Base-by-base conservation (phyloP, 768 basidiomycete genomes). In the Crucibulum laeve region DNA sequence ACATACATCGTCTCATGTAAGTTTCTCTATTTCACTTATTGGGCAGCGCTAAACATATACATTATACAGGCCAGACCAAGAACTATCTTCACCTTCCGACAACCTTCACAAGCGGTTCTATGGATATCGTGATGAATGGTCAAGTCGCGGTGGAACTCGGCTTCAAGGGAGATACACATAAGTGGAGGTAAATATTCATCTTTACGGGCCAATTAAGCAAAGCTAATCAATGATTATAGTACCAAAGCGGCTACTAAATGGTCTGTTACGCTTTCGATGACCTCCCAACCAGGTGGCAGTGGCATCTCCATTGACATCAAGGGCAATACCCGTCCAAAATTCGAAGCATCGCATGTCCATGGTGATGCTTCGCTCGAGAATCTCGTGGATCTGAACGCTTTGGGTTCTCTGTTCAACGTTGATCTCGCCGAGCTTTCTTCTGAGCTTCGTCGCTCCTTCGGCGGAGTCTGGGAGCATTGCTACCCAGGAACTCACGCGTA, bases 381-480 rank as follows among this genome's bases (percentile, higher is more conserved):
- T 4, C 38, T 41, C 17, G 39, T 43, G 18, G 47, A 51, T 34
- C 22, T 43, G 18, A 41, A 48, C n/a, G 37, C 41, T n/a, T 24
- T 50, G 13, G 41, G 40, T 24, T n/a, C 34, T 13, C 25, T 35
- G 7, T 18, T 50, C 36, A 50, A 39, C 19, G 42, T 49, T 38
- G 49, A 49, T 30, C 24, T 42, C 13, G 17, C 28, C 14, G 25
- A 32, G 22, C n/a, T 46, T n/a, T 30, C 42, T 18, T 14, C 18
- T 17, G 42, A 50, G 33, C 46, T 50, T 15, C 43, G 30, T 13
- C 25, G 22, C 5, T 23, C 49, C 13, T 50, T 50, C 38, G 49
- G 46, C 22, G 46, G 42, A 18, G 37, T 43, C 24, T 50, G 49
- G 49, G 48, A 49, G 24, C 37, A 49, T 21, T 48, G 49, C 41